phyloP scores from a whole-genome alignment of 768 basidiomycete species.

The Collybiopsis confluens region DNA sequence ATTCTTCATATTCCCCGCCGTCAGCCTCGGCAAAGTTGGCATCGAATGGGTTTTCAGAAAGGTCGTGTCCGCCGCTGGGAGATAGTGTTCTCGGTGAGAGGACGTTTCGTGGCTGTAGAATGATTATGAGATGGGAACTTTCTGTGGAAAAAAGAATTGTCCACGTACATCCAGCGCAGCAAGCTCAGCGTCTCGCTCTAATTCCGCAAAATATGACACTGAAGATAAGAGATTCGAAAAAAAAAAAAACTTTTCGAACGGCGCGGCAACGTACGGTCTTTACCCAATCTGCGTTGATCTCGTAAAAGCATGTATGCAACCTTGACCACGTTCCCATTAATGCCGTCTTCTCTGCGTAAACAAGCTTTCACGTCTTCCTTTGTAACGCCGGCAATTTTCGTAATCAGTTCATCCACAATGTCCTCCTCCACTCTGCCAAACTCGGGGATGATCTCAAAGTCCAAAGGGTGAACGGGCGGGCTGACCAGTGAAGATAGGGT shows the following conservation, averaged over 20 bases:
- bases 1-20: constrained; percentile 51
- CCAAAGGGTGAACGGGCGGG: constrained; percentile 49
- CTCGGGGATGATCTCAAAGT: constrained; percentile 87
- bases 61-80: constrained; percentile 42
- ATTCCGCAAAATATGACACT: constrained; percentile 79
- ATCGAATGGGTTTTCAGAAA: constrained; percentile 80
- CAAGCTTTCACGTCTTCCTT: constrained; percentile 88
- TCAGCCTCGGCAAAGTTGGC: constrained; percentile 58
- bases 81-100: constrained; percentile 66
- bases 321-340: constrained; percentile 89
- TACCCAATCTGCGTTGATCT: constrained; percentile 80
- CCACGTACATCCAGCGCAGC: constrained; percentile 77
- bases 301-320: constrained; percentile 93
- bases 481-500: constrained; percentile 69
- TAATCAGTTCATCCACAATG: constrained; percentile 78
- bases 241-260: too few relatives aligned
- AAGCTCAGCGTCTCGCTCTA: constrained; percentile 78
- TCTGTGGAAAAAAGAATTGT: too few relatives aligned
- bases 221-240: too few relatives aligned
- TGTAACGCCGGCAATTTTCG: constrained; percentile 67
- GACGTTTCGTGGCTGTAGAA: constrained; percentile 59
- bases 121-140: too few relatives aligned
- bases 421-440: constrained; percentile 90
- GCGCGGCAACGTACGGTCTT: constrained; percentile 86
- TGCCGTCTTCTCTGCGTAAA: constrained; percentile 76